Percentiles rank a stretch among this genome's conserved stretches.
phyloP scores from a whole-genome alignment of 768 basidiomycete genomes.

The Mycena latifolia region DNA sequence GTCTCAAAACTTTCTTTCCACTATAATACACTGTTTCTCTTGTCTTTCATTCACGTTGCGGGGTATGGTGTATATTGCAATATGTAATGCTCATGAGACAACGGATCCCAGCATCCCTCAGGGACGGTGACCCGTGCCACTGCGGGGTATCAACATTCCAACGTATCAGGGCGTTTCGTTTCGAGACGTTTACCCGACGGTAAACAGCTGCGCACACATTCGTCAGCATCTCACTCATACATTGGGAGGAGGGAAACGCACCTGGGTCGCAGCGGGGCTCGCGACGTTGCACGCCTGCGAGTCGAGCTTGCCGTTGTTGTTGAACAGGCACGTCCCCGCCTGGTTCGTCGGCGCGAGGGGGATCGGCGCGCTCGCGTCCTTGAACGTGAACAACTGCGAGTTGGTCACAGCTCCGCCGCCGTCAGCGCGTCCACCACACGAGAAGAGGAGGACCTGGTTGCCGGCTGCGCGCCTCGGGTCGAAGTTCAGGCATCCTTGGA shows the following conservation, averaged over 20 bases:
- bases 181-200: conserved; percentile 10
- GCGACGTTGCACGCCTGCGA: conserved; percentile 18
- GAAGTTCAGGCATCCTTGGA: conserved; percentile 41
- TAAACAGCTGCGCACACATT: conserved; percentile 21
- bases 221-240: no score
- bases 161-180: neutral
- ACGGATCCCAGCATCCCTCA: conserved; percentile 7
- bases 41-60: conserved; percentile 2
- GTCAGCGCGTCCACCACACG: conserved; percentile 42
- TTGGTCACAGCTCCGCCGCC: conserved; percentile 34
- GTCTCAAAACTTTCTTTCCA: no score
- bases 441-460: conserved; percentile 41
- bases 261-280: conserved; percentile 19
- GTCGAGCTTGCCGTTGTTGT: conserved; percentile 33
- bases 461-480: conserved; percentile 38
- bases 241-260: neutral
- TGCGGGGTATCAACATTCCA: conserved; percentile 9
- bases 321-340: conserved; percentile 31
- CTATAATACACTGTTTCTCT: no score
- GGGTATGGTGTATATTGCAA: conserved; percentile 27
- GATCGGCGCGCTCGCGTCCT: conserved; percentile 13
- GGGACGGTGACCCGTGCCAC: conserved; percentile 4
- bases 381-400: conserved; percentile 38
- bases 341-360: conserved; percentile 30
- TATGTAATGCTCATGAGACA: neutral